phyloP scores from a whole-genome alignment of 176 grass and related monocot genomes.

The Hyparrhenia diplandra region DNA sequence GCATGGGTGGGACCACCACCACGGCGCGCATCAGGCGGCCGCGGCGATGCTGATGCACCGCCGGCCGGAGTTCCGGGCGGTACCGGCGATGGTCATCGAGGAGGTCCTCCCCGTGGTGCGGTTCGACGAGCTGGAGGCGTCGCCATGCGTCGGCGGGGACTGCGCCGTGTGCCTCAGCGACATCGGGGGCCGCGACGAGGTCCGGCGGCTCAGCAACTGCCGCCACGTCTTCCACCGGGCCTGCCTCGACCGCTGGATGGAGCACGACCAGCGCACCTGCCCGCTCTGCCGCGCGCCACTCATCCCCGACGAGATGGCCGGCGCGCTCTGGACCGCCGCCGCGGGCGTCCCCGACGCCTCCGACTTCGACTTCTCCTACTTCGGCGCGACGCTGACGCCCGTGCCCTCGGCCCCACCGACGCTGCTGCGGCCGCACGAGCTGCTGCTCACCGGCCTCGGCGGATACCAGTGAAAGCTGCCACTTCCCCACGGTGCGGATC shows the following conservation, averaged over 20 bases:
- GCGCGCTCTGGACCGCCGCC: slow-evolving; percentile 47
- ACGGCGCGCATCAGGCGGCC: not conserved
- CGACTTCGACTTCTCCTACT: slow-evolving; percentile 56
- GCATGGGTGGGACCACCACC: not conserved
- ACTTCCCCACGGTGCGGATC: not conserved
- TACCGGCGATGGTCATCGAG: slow-evolving; percentile 66
- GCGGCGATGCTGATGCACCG: not conserved
- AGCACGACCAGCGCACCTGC: slow-evolving; percentile 88
- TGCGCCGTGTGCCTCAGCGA: slow-evolving; percentile 77
- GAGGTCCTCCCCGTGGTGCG: slow-evolving; percentile 68
- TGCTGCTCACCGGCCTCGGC: slow-evolving; percentile 42
- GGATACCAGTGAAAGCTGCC: slow-evolving; percentile 34
- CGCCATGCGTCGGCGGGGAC: slow-evolving; percentile 11
- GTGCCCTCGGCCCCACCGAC: slow-evolving; percentile 9
- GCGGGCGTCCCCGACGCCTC: slow-evolving; percentile 51
- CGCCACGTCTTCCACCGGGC: slow-evolving; percentile 83
- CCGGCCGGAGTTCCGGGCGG: slow-evolving; percentile 27
- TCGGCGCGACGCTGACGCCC: slow-evolving; percentile 9
- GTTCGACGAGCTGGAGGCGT: slow-evolving; percentile 50
- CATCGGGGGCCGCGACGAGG: slow-evolving; percentile 64
- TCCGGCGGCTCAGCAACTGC: slow-evolving; percentile 79
- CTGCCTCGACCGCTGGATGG: slow-evolving; percentile 94
- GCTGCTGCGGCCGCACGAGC: slow-evolving; percentile 50
- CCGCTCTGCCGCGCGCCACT: slow-evolving; percentile 89
- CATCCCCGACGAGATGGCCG: slow-evolving; percentile 60